Base-by-base conservation (phyloP, 2,329 filamentous ascomycete genomes). In the Apiospora aurea region DNA sequence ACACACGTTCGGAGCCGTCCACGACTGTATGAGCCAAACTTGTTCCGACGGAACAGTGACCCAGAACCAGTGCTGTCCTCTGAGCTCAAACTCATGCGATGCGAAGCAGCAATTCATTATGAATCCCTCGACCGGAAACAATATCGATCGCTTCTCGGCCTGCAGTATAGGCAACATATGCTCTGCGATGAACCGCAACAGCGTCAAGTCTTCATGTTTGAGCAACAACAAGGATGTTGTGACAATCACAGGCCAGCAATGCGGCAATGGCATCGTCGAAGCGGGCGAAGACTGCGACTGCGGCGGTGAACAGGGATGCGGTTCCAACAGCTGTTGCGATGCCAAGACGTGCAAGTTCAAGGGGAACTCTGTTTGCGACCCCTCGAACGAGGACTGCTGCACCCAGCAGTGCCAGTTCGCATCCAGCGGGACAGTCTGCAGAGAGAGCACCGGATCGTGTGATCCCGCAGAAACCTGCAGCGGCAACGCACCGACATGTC, bases 181-280 rank as follows among this genome's bases (percentile, higher is more conserved):
- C 84, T 93, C 93, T 7, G 95, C 94, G 43, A 87, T 99, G 75
- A 90, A 89, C 70, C 89, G 92, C 72, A 92, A 93, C 78, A 93
- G 91, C 74, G 92, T 97, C 80, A 92, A 93, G 74, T 91, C 90
- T 0, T 83, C 80, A 38, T 99, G 96, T 81, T 85, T 99, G 61
- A 92, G 90, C n/a, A 91, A 94, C 81, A 99, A 99, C 85, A 91
- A 89, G 76, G 91, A 93, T 75, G 91, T 99, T 67, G 88, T 89
- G 44, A 96, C 93, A 41, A 94, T 97, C 76, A 92, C 91, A 0
- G 94, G 93, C 71, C 92, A 92, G 76, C 92, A 95, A 79, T 99
- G 96, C 82, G 96, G 96, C 72, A 99, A 99, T 82, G 96, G 96
- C 70, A 98, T 99, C 75, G 96, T 99, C 69, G 96, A 98, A 83